Evolutionary conservation across 495 filamentous ascomycete species (phyloP).

Genomic region (Penicillium taxi): DNA sequence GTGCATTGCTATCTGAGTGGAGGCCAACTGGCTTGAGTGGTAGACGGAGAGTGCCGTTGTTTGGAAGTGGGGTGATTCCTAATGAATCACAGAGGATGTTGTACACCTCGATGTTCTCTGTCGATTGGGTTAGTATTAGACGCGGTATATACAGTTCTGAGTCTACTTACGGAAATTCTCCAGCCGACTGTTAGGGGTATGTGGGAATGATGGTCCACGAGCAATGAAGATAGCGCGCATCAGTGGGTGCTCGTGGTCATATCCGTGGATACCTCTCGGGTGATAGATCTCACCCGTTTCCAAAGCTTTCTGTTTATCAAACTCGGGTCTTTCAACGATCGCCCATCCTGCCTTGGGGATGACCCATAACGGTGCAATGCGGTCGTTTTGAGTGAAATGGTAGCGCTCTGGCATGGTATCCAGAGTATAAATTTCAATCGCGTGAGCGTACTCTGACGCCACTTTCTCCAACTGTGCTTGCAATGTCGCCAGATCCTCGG

Average conservation of each 20-base stretch:
- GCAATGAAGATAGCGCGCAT: constrained; percentile 93
- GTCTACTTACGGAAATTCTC: constrained; percentile 70
- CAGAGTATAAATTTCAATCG: constrained; percentile 74
- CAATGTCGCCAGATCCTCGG: constrained; percentile 45
- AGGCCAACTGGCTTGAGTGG: constrained; percentile 62
- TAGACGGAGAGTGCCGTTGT: constrained; percentile 83
- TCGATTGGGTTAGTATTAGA: not conserved
- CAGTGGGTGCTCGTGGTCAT: constrained; percentile 80
- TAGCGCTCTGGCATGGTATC: constrained; percentile 86
- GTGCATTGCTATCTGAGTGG: constrained; percentile 47
- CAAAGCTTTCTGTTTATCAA: constrained; percentile 56
- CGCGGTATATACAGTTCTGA: not conserved
- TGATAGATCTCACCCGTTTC: constrained; percentile 58
- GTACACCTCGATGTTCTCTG: constrained; percentile 92
- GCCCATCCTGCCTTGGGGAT: constrained; percentile 87
- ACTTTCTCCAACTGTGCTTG: constrained; percentile 30
- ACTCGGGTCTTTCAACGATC: constrained; percentile 70
- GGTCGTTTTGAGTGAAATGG: constrained; percentile 75
- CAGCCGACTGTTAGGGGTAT: constrained; percentile 69
- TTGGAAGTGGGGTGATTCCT: constrained; percentile 56
- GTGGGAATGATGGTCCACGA: constrained; percentile 79
- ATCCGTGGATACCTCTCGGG: constrained; percentile 77
- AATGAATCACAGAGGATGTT: constrained; percentile 86
- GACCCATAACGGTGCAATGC: constrained; percentile 90
- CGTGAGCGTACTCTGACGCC: constrained; percentile 48